Evolutionary conservation across 2,329 filamentous ascomycete species (phyloP).

Genomic region (Balansia obtecta): DNA sequence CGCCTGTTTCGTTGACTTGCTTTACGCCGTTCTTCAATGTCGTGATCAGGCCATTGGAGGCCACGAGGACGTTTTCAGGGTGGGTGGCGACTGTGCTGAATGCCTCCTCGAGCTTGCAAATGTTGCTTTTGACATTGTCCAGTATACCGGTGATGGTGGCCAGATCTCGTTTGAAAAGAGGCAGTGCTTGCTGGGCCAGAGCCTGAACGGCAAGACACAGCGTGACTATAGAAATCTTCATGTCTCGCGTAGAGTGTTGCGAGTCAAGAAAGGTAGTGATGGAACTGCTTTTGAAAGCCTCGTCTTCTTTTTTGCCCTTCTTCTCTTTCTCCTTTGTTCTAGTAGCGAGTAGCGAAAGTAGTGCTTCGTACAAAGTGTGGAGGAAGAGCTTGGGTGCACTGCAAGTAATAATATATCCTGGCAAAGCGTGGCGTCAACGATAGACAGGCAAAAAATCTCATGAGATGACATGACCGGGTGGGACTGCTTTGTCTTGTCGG

Average conservation of each 20-base stretch:
- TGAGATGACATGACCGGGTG: too few species aligned
- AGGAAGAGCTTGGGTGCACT: too few species aligned
- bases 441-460: too few species aligned
- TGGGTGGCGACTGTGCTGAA: background rate
- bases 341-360: too few species aligned
- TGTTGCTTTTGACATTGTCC: background rate
- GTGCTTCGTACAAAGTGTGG: too few species aligned
- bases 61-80: background rate
- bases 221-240: constrained; percentile 10
- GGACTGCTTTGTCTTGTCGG: too few species aligned
- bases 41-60: background rate
- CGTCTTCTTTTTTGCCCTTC: background rate
- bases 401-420: too few species aligned
- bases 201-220: background rate
- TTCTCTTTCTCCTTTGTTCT: background rate
- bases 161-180: background rate
- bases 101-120: background rate
- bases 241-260: background rate
- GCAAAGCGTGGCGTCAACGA: too few species aligned
- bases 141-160: background rate
- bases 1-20: background rate
- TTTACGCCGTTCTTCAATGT: background rate
- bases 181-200: background rate
- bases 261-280: background rate
- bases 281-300: background rate